These are phyloP conservation scores for Tricholoma bakamatsutake DNA, from an alignment of 768 basidiomycete species.

Conservation along the genomic window DNA sequence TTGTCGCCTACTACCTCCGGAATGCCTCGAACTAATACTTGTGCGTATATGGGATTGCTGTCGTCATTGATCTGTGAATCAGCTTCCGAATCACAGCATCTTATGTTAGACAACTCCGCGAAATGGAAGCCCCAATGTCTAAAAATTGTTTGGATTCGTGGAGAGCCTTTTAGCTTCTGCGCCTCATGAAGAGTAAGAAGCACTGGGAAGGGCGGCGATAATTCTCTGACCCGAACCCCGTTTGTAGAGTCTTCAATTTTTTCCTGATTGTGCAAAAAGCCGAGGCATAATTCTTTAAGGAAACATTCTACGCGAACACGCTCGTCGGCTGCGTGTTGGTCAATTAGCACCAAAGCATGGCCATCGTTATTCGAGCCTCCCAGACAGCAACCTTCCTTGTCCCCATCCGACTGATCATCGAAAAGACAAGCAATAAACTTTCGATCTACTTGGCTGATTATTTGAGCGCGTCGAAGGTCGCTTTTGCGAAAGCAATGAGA, in stretches of 20 bases:
- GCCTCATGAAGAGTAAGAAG: slow-evolving; percentile 67
- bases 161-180: slow-evolving; percentile 36
- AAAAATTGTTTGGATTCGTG: slow-evolving; percentile 42
- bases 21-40: slow-evolving; percentile 55
- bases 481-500: slow-evolving; percentile 41
- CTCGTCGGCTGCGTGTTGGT: slow-evolving; percentile 99
- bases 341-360: slow-evolving; percentile 65
- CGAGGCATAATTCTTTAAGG: slow-evolving; percentile 66
- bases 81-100: slow-evolving; percentile 13
- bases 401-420: slow-evolving; percentile 16
- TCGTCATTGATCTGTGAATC: slow-evolving; percentile 19
- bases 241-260: slow-evolving; percentile 18
- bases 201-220: slow-evolving; percentile 53
- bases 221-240: slow-evolving; percentile 33
- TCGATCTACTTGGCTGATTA: slow-evolving; percentile 82
- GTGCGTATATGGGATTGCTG: slow-evolving; percentile 44
- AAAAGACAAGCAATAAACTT: slow-evolving; percentile 86
- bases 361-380: slow-evolving; percentile 6
- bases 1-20: slow-evolving; percentile 73
- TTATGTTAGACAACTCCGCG: slow-evolving; percentile 23
- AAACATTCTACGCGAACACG: slow-evolving; percentile 86
- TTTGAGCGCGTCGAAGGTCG: slow-evolving; percentile 49
- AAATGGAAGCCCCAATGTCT: slow-evolving; percentile 67
- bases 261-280: slow-evolving; percentile 46
- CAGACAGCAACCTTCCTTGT: slow-evolving; percentile 6